A percentile compares a stretch with the other conserved stretches of the same genome.
Evolutionary conservation across 2,329 filamentous ascomycete genomes (phyloP).

Genomic region (Colletotrichum sp.): DNA sequence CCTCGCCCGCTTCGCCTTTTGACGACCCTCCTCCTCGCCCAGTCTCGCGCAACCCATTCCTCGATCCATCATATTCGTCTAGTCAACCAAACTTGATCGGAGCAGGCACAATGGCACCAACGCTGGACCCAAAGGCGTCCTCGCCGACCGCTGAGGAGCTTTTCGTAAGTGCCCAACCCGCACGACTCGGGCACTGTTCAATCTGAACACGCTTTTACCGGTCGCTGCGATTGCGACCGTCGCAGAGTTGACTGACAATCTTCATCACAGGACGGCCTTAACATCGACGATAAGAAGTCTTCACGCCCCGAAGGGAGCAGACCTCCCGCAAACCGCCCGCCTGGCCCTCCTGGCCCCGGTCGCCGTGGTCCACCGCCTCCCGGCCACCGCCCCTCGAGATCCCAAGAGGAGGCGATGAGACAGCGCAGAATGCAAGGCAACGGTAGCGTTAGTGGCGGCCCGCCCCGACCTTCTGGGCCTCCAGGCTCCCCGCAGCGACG

Average conservation of each 20-base stretch:
- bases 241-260: not conserved
- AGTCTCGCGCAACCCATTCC: conserved; percentile 77
- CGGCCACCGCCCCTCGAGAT: conserved; percentile 66
- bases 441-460: conserved; percentile 33
- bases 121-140: conserved; percentile 50
- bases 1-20: conserved; percentile 60
- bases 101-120: conserved; percentile 54
- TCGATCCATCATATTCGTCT: conserved; percentile 57
- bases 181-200: not conserved
- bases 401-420: conserved; percentile 69
- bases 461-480: conserved; percentile 34
- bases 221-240: not conserved
- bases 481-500: conserved; percentile 45
- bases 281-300: conserved; percentile 63
- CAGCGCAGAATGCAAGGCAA: conserved; percentile 49
- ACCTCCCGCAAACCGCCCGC: conserved; percentile 42
- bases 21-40: conserved; percentile 66
- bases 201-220: not conserved
- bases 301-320: conserved; percentile 30
- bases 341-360: conserved; percentile 44
- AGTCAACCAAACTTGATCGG: conserved; percentile 37
- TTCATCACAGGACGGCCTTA: conserved; percentile 66
- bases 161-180: conserved; percentile 67
- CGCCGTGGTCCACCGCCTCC: conserved; percentile 46
- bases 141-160: conserved; percentile 71